Percentiles rank a stretch among this genome's conserved stretches.
phyloP scores from a whole-genome alignment of 306 rosid genomes.

The Astragalus membranaceus region DNA sequence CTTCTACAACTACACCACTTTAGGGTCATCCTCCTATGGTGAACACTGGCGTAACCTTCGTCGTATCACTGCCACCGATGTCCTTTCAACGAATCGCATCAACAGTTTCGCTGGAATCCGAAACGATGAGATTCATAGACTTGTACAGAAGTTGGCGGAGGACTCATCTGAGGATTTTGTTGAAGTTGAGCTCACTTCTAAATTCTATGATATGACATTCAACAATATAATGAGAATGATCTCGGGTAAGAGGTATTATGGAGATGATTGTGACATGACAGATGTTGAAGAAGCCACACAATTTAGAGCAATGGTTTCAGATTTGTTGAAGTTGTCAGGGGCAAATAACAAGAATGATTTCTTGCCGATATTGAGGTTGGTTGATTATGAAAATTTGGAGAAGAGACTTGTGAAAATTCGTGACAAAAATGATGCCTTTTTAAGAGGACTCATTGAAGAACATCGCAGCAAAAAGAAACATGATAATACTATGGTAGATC shows the following conservation, averaged over 20 bases:
- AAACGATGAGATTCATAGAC: conserved; percentile 27
- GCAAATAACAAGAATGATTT: conserved; percentile 9
- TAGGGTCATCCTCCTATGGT: conserved; percentile 30
- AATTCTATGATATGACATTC: conserved; percentile 33
- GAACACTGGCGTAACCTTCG: conserved; percentile 72
- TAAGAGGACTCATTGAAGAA: conserved; percentile 10
- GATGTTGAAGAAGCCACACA: neutral
- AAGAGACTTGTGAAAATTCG: conserved; percentile 1
- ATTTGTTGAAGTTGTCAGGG: neutral
- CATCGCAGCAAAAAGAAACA: neutral
- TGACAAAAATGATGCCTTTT: neutral
- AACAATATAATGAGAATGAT: conserved; percentile 39
- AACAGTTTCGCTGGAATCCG: conserved; percentile 9
- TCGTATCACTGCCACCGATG: conserved; percentile 39
- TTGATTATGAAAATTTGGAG: conserved; percentile 13
- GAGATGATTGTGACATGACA: conserved; percentile 13
- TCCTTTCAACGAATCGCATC: conserved; percentile 35
- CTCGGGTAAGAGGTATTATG: conserved; percentile 13
- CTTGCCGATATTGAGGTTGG: neutral
- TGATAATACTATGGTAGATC: conserved; percentile 10
- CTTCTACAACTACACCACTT: conserved; percentile 43
- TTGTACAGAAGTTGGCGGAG: conserved; percentile 4
- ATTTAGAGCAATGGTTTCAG: conserved; percentile 1
- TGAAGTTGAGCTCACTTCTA: conserved; percentile 25
- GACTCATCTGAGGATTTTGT: conserved; percentile 5